These are phyloP conservation scores for Candida coleopterorum DNA, from an alignment of 805 yeast genomes.

Conservation along the genomic window DNA sequence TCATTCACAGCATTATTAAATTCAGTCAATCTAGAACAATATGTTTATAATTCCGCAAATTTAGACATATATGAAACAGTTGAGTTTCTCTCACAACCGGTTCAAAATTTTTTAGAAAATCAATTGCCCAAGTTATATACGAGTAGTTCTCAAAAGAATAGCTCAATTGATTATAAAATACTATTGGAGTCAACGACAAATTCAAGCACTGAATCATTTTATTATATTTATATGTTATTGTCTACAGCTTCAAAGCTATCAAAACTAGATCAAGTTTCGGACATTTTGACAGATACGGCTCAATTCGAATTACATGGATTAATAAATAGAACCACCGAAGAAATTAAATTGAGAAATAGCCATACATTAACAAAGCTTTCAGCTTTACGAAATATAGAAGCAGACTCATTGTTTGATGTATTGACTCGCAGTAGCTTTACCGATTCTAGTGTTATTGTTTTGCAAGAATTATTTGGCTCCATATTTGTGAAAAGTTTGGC, in stretches of 20 bases:
- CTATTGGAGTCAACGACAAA: conserved; percentile 26
- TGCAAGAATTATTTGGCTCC: conserved; percentile 67
- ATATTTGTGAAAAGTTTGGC: conserved; percentile 61
- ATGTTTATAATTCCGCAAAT: conserved; percentile 51
- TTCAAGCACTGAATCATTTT: conserved; percentile 40
- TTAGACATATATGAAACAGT: conserved; percentile 52
- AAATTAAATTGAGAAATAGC: conserved; percentile 54
- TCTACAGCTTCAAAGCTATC: conserved; percentile 57
- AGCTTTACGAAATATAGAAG: conserved; percentile 28
- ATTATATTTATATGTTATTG: conserved; percentile 49
- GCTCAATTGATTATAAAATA: conserved; percentile 23
- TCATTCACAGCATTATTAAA: conserved; percentile 30
- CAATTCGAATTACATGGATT: conserved; percentile 61
- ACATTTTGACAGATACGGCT: conserved; percentile 48
- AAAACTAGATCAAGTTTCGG: conserved; percentile 54
- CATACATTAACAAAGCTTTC: conserved; percentile 23
- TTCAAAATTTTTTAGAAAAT: conserved; percentile 21
- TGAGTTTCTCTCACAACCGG: conserved; percentile 26
- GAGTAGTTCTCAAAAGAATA: conserved; percentile 15
- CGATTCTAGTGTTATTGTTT: conserved; percentile 48
- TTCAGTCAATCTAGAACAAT: conserved; percentile 47
- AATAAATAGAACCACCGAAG: conserved; percentile 59
- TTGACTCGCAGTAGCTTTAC: conserved; percentile 29
- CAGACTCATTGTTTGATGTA: conserved; percentile 14
- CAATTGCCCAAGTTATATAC: conserved; percentile 27